Evolutionary conservation across 148 eudicot species (phyloP), one percentile per base, ranked within the genome.

Genomic region (Spergularia marina): DNA sequence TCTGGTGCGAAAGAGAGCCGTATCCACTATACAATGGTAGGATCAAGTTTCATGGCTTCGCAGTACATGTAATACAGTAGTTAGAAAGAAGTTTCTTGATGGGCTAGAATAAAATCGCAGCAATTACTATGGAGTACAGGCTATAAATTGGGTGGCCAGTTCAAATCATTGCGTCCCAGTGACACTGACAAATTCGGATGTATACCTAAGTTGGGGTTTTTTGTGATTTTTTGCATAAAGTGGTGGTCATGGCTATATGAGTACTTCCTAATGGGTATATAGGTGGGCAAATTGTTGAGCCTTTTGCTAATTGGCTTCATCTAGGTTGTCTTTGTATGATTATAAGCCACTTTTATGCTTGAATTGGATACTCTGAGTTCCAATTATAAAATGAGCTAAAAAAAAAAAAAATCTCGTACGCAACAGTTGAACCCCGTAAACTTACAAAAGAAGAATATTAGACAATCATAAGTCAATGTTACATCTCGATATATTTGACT

Each of bases 101-200:
- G 16, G 39, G 14, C 7, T 21, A 5, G 36, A 5, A 2, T 51
- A 23, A 18, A 49, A 0, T 18, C 49, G 5, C 17, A 23, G 51
- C 51, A 47, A 20, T 5, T 52, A 52, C 4, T 52, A 52, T 11
- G 15, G 56, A 21, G 40, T 21, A 18, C 17, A 66, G 51, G 49
- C 49, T 44, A 67, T 18, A 8, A 68, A 70, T 70, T 70, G 20
- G 73, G 73, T 53, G 60, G 60, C 18, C 58, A 9, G 47, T 70
- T 53, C 16, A 53, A 7, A 54, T 70, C 60, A 36, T 53, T 53
- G 60, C 73, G 54, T 30, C 53, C 10, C 25, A 16, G 20, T 53
- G 47, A 70, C 44, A 54, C 7, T 30, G 73, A 70, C 73, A 53
- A 25, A 20, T 23, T 70, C n/a, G 60, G 73, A 53, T 21, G 60